Evolutionary conservation across 1,139 yeast genomes (phyloP).

Genomic region (Pichiaceae sp.): DNA sequence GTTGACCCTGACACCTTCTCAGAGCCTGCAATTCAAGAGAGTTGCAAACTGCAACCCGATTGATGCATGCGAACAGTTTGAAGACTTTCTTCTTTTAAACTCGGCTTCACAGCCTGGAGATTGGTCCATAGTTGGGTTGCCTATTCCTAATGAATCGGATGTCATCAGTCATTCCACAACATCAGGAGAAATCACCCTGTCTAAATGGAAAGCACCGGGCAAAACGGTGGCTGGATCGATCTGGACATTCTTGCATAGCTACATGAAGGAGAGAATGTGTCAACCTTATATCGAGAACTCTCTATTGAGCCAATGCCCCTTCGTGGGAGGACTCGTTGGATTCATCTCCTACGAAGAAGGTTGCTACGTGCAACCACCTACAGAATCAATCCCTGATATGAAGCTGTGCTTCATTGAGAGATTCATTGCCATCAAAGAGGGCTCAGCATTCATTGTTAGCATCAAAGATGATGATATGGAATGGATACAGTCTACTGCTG

Average conservation of each 20-base stretch:
- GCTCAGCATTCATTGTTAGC: slow-evolving; percentile 39
- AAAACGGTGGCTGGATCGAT: slow-evolving; percentile 17
- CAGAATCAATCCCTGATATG: slow-evolving; percentile 50
- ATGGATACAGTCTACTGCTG: slow-evolving; percentile 27
- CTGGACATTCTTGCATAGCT: slow-evolving; percentile 44
- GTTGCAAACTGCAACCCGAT: background rate
- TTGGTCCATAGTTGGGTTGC: slow-evolving; percentile 81
- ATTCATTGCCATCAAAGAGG: slow-evolving; percentile 40
- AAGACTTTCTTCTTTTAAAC: slow-evolving; percentile 52
- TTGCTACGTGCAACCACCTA: slow-evolving; percentile 30
- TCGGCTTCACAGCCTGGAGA: slow-evolving; percentile 77
- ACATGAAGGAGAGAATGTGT: slow-evolving; percentile 30
- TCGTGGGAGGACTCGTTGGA: slow-evolving; percentile 86
- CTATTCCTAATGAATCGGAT: slow-evolving; percentile 41
- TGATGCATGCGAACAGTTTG: background rate
- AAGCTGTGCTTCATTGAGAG: slow-evolving; percentile 68
- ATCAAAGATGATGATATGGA: slow-evolving; percentile 29
- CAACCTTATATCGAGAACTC: slow-evolving; percentile 17
- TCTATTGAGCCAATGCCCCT: slow-evolving; percentile 40
- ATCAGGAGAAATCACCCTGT: slow-evolving; percentile 8
- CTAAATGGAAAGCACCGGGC: slow-evolving; percentile 17
- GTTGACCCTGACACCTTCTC: slow-evolving; percentile 23
- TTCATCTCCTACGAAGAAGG: slow-evolving; percentile 84
- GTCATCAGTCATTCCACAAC: slow-evolving; percentile 60
- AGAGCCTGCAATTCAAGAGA: background rate